Conservation (phyloP, 371 early-diverging fungal species). For the Dinochytrium kinnereticum region DNA sequence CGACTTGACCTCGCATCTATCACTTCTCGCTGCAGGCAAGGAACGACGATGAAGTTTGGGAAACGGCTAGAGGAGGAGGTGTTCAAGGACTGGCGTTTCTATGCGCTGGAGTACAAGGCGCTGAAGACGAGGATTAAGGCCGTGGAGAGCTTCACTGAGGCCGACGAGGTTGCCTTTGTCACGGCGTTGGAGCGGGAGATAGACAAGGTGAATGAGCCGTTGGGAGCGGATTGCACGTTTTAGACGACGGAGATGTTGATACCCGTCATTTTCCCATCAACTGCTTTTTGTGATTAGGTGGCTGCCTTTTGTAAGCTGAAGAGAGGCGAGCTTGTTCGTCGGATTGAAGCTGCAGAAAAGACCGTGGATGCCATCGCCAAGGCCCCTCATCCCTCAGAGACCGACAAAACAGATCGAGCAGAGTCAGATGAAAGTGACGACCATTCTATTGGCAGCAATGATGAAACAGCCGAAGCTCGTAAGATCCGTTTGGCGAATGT, state of each 20-base stretch:
- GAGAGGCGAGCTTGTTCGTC: conserved; percentile 76
- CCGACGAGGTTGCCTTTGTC: conserved; percentile 79
- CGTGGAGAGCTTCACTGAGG: neutral
- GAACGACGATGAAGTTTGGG: conserved; percentile 92
- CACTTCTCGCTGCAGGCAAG: too few relatives aligned
- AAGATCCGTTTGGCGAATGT: conserved; percentile 43
- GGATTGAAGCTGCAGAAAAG: conserved; percentile 71
- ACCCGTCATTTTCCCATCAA: too few relatives aligned
- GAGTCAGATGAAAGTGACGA: neutral
- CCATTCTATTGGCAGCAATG: neutral
- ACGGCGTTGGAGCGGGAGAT: conserved; percentile 79
- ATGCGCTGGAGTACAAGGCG: conserved; percentile 84
- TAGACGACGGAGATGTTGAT: too few relatives aligned
- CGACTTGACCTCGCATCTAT: too few relatives aligned
- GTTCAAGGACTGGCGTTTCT: conserved; percentile 83
- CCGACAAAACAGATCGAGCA: conserved; percentile 28
- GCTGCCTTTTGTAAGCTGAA: conserved; percentile 83
- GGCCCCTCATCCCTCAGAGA: conserved; percentile 52
- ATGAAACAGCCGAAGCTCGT: conserved; percentile 19
- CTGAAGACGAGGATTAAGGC: conserved; percentile 75
- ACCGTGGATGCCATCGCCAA: conserved; percentile 63
- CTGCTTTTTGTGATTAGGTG: conserved; percentile 51
- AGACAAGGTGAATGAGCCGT: conserved; percentile 44
- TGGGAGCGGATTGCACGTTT: neutral
- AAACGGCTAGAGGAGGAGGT: conserved; percentile 81